Percentiles rank a stretch among this genome's conserved stretches.
phyloP scores from a whole-genome alignment of 176 grass and related monocot genomes.

The Luzula sylvatica region DNA sequence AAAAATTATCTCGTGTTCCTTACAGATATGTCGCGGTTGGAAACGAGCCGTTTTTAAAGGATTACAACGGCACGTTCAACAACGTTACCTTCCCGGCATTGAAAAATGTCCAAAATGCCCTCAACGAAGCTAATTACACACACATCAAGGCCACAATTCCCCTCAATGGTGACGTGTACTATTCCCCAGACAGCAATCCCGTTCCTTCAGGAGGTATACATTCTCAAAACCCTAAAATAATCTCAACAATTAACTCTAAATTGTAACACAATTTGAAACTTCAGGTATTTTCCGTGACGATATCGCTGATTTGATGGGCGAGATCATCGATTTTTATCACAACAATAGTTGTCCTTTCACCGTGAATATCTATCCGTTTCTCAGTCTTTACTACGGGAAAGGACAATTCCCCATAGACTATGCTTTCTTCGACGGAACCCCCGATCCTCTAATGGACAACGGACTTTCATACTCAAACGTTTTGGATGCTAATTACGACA shows the following conservation, averaged over 20 bases:
- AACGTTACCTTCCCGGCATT: slow-evolving; percentile 54
- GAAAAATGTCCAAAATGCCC: slow-evolving; percentile 58
- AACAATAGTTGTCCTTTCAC: slow-evolving; percentile 40
- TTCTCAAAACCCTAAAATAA: neutral
- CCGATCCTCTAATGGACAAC: slow-evolving; percentile 37
- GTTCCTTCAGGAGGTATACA: slow-evolving; percentile 45
- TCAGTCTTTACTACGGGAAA: slow-evolving; percentile 46
- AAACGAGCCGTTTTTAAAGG: slow-evolving; percentile 65
- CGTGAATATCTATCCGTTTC: slow-evolving; percentile 73
- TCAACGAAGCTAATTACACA: slow-evolving; percentile 38
- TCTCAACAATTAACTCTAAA: neutral
- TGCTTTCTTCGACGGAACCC: slow-evolving; percentile 56
- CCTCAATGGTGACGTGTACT: slow-evolving; percentile 71
- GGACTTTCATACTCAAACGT: slow-evolving; percentile 39
- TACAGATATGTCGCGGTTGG: slow-evolving; percentile 48
- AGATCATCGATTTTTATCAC: slow-evolving; percentile 41
- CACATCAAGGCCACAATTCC: slow-evolving; percentile 54
- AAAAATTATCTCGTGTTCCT: neutral
- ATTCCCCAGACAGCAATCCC: slow-evolving; percentile 39
- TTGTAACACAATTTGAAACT: neutral
- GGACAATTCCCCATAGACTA: slow-evolving; percentile 54
- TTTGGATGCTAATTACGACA: slow-evolving; percentile 56
- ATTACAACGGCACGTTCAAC: slow-evolving; percentile 44
- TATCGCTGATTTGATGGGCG: slow-evolving; percentile 24
- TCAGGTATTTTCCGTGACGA: slow-evolving; percentile 38